phyloP scores from a whole-genome alignment of 352 stramenopile genomes.

The Peronospora farinosa region DNA sequence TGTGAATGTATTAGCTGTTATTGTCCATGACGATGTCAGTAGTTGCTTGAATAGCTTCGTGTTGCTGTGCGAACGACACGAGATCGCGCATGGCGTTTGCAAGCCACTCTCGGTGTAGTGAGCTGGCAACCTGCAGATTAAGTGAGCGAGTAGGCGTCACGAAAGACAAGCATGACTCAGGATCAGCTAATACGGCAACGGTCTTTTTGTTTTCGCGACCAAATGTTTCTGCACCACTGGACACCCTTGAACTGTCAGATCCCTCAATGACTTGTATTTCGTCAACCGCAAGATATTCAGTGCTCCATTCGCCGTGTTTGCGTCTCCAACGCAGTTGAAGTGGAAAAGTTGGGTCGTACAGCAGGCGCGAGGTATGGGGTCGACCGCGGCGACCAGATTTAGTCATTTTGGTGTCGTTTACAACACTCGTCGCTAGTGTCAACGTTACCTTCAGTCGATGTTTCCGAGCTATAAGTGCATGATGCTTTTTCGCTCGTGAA shows the following conservation, averaged over 20 bases:
- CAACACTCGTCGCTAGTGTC: slow-evolving; percentile 45
- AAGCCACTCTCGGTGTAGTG: slow-evolving; percentile 71
- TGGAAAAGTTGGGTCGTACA: slow-evolving; percentile 59
- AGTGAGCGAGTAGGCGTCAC: slow-evolving; percentile 45
- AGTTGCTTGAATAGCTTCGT: slow-evolving; percentile 36
- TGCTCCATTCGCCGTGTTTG: slow-evolving; percentile 70
- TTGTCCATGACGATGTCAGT: slow-evolving; percentile 6
- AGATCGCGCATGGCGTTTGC: slow-evolving; percentile 59
- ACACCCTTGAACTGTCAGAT: slow-evolving; percentile 8
- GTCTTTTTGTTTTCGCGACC: slow-evolving; percentile 46
- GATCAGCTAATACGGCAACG: slow-evolving; percentile 34
- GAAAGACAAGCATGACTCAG: slow-evolving; percentile 47
- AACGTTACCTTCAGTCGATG: slow-evolving; percentile 58
- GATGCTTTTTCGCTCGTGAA: slow-evolving; percentile 38
- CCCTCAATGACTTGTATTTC: slow-evolving; percentile 39
- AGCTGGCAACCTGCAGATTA: slow-evolving; percentile 57
- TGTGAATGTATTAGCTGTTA: slow-evolving; percentile 9
- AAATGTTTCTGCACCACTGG: slow-evolving; percentile 8
- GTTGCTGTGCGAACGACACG: slow-evolving; percentile 59
- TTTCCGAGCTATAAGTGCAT: slow-evolving; percentile 43
- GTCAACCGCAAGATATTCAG: slow-evolving; percentile 52
- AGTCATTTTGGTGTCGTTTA: slow-evolving; percentile 62
- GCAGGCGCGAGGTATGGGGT: slow-evolving; percentile 61
- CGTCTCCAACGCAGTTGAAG: slow-evolving; percentile 67
- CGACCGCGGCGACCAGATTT: slow-evolving; percentile 71